A percentile compares a stretch with the other conserved stretches of the same genome.
These are phyloP conservation scores for Phlebiopsis gigantea DNA, from an alignment of 768 basidiomycete genomes.

Conservation along the genomic window DNA sequence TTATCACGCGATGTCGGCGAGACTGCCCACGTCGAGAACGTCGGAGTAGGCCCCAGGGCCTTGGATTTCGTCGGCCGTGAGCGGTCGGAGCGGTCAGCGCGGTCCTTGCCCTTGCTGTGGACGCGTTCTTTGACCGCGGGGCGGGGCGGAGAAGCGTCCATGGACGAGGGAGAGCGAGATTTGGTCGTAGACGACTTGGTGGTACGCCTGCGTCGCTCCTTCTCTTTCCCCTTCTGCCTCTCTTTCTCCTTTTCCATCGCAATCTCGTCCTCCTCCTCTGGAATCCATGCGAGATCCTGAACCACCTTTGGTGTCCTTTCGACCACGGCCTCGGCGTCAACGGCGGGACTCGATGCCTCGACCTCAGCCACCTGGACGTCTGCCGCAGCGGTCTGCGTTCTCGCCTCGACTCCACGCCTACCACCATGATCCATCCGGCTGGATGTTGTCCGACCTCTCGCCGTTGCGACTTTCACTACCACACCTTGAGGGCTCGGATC, in stretches of 20 bases:
- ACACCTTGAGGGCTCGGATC: too few relatives aligned
- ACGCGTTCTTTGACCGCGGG: neutral
- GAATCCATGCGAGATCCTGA: neutral
- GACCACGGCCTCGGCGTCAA: neutral
- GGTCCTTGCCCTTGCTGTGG: conserved; percentile 1
- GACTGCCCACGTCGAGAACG: conserved; percentile 12
- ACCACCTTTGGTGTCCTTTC: neutral
- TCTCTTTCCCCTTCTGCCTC: conserved; percentile 4
- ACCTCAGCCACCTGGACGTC: neutral
- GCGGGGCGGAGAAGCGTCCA: neutral
- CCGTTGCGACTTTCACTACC: too few relatives aligned
- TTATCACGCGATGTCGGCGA: conserved; percentile 1
- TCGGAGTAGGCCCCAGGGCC: neutral
- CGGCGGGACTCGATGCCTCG: neutral
- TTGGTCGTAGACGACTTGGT: neutral
- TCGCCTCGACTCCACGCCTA: neutral
- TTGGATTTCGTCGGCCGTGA: conserved; percentile 2
- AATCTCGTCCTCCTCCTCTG: conserved; percentile 1
- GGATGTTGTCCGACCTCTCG: too few relatives aligned
- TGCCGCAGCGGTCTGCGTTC: neutral
- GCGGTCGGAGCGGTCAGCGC: neutral
- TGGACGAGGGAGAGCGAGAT: conserved; percentile 3
- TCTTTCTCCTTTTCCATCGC: conserved; percentile 1
- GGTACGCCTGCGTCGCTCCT: neutral
- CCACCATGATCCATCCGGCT: too few relatives aligned